Evolutionary conservation across 1,284 basidiomycete species (phyloP).

Genomic region (Ustilago crameri): DNA sequence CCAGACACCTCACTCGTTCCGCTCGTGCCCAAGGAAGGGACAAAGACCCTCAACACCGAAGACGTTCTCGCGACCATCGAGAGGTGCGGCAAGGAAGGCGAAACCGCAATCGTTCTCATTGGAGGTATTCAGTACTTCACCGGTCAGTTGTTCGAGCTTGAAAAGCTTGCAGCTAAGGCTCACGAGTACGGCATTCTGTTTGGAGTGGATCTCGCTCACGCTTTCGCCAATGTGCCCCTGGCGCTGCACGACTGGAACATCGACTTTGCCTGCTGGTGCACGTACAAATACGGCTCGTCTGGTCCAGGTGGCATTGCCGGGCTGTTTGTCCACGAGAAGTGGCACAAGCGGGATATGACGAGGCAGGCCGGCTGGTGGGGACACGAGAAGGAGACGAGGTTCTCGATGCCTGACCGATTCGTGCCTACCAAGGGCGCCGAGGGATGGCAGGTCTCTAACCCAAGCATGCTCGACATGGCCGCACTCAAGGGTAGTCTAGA

Average conservation of each 20-base stretch:
- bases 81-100: constrained; percentile 51
- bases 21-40: constrained; percentile 81
- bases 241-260: constrained; percentile 90
- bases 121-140: constrained; percentile 84
- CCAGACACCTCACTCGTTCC: constrained; percentile 81
- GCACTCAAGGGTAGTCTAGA: constrained; percentile 60
- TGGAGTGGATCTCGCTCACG: constrained; percentile 97
- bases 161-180: constrained; percentile 83
- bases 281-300: constrained; percentile 82
- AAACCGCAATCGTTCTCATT: constrained; percentile 61
- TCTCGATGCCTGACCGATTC: constrained; percentile 87
- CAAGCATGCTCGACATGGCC: constrained; percentile 80
- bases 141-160: constrained; percentile 92
- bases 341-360: constrained; percentile 52
- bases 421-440: constrained; percentile 87
- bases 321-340: constrained; percentile 85
- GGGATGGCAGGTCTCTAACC: constrained; percentile 95
- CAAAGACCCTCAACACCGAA: constrained; percentile 85
- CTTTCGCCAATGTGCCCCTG: constrained; percentile 89
- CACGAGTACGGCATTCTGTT: constrained; percentile 81
- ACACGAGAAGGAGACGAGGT: constrained; percentile 85
- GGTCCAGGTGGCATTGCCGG: constrained; percentile 97
- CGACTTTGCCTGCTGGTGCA: constrained; percentile 81
- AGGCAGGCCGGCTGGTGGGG: constrained; percentile 98
- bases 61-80: constrained; percentile 86